These are phyloP conservation scores for Grosmannia serpens DNA, from an alignment of 2,329 filamentous ascomycete genomes.

Conservation along the genomic window DNA sequence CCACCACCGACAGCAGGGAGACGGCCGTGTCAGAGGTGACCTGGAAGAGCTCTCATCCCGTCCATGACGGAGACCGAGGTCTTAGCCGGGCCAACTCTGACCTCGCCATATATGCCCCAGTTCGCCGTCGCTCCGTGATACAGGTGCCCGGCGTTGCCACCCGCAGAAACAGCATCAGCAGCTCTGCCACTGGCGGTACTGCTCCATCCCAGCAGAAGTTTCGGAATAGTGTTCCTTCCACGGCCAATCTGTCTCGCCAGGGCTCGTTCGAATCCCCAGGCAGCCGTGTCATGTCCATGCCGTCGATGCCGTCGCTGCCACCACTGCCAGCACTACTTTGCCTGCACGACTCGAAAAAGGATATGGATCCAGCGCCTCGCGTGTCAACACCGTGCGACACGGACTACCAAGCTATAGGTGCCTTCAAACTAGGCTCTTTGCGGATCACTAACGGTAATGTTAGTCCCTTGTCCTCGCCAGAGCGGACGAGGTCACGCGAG, in stretches of 20 bases:
- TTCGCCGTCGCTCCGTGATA: conserved; percentile 35
- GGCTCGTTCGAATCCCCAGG: conserved; percentile 27
- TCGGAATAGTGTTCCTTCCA: conserved; percentile 26
- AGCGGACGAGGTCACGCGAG: not conserved
- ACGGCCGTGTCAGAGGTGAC: conserved; percentile 21
- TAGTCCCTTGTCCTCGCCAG: conserved; percentile 29
- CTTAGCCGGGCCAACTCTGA: conserved; percentile 35
- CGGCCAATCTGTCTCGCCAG: conserved; percentile 25
- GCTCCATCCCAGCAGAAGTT: conserved; percentile 20
- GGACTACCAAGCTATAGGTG: conserved; percentile 49
- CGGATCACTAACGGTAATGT: conserved; percentile 49
- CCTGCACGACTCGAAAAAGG: not conserved
- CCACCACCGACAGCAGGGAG: conserved; percentile 23
- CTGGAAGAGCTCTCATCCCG: conserved; percentile 25
- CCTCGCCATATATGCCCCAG: conserved; percentile 32
- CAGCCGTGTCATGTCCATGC: conserved; percentile 15
- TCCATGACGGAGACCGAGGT: conserved; percentile 14
- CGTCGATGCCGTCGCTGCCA: conserved; percentile 5
- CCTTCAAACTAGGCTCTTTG: conserved; percentile 50
- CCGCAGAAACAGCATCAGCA: conserved; percentile 19
- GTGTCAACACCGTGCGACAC: conserved; percentile 39
- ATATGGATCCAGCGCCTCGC: conserved; percentile 19
- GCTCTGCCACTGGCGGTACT: conserved; percentile 12
- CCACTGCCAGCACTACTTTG: not conserved
- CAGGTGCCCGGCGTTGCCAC: conserved; percentile 40